phyloP scores from a whole-genome alignment of 352 stramenopile genomes.

The Pythium aristosporum region DNA sequence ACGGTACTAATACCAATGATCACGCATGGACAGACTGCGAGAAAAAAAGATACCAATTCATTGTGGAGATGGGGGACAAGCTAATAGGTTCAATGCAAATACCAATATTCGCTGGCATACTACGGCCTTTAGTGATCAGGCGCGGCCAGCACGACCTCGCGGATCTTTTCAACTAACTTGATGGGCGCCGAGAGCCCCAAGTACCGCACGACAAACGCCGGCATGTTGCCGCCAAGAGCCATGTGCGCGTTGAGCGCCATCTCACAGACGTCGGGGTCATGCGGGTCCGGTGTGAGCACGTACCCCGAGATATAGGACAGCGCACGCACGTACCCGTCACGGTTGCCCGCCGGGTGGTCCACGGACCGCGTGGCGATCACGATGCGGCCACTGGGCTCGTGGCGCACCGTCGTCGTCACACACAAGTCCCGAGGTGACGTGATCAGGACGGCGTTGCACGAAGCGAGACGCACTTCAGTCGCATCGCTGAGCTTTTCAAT shows the following conservation, averaged over 20 bases:
- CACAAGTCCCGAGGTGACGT: conserved; percentile 72
- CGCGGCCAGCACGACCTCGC: conserved; percentile 17
- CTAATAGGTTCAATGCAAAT: background rate
- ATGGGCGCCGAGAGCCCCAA: conserved; percentile 75
- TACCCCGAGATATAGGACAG: conserved; percentile 64
- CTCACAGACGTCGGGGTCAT: conserved; percentile 63
- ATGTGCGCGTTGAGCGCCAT: conserved; percentile 72
- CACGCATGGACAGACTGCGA: background rate
- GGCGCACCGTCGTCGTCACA: conserved; percentile 54
- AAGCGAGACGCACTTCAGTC: conserved; percentile 61
- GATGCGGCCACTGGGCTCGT: conserved; percentile 47
- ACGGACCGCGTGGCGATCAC: conserved; percentile 75
- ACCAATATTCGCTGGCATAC: too few relatives aligned
- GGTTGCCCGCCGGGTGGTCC: conserved; percentile 46
- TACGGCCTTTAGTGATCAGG: background rate
- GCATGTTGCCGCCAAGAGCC: conserved; percentile 68
- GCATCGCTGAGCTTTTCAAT: conserved; percentile 62
- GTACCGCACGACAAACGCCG: conserved; percentile 64
- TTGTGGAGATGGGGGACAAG: too few relatives aligned
- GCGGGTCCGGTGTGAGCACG: conserved; percentile 57
- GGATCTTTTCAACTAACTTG: conserved; percentile 79
- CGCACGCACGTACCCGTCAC: conserved; percentile 31
- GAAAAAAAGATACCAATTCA: too few relatives aligned
- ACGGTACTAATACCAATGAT: conserved; percentile 5
- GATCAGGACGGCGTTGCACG: conserved; percentile 72